These are phyloP conservation scores for Wickerhamomyces chambardii DNA, from an alignment of 805 yeast species.

Conservation along the genomic window DNA sequence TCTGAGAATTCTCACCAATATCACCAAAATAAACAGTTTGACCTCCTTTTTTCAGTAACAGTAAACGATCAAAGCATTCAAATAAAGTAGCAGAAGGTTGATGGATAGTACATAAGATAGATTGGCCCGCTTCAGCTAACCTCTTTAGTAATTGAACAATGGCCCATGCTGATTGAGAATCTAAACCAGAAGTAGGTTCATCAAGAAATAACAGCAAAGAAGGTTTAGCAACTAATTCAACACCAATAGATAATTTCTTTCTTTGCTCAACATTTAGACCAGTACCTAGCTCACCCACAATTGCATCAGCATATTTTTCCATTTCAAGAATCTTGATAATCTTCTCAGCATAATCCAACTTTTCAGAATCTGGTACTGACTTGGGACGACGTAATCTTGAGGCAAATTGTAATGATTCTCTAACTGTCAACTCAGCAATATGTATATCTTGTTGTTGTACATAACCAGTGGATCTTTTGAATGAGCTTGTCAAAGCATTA, in stretches of 20 bases:
- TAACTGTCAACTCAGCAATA: constrained; percentile 25
- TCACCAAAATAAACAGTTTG: constrained; percentile 32
- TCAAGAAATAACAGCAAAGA: constrained; percentile 36
- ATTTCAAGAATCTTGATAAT: too few relatives aligned
- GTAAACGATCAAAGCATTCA: constrained; percentile 36
- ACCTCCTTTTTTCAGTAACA: constrained; percentile 42
- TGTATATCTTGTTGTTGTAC: constrained; percentile 51
- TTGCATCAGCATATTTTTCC: constrained; percentile 28
- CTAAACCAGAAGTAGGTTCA: constrained; percentile 47
- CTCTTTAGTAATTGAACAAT: constrained; percentile 34
- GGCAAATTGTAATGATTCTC: constrained; percentile 33
- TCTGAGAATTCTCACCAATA: constrained; percentile 31
- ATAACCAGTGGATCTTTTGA: constrained; percentile 40
- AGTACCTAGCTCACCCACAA: constrained; percentile 36
- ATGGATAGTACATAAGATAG: constrained; percentile 46
- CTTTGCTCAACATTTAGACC: constrained; percentile 40
- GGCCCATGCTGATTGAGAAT: constrained; percentile 43
- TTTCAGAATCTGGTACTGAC: too few relatives aligned
- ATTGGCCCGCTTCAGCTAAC: constrained; percentile 39
- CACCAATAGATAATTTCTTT: constrained; percentile 34
- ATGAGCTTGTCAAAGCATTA: constrained; percentile 32
- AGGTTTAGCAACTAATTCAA: constrained; percentile 39
- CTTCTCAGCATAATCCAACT: too few relatives aligned
- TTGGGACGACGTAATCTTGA: constrained; percentile 46
- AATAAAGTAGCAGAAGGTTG: constrained; percentile 44